phyloP scores from a whole-genome alignment of 2,329 filamentous ascomycete species.

The Beauveria sp. region DNA sequence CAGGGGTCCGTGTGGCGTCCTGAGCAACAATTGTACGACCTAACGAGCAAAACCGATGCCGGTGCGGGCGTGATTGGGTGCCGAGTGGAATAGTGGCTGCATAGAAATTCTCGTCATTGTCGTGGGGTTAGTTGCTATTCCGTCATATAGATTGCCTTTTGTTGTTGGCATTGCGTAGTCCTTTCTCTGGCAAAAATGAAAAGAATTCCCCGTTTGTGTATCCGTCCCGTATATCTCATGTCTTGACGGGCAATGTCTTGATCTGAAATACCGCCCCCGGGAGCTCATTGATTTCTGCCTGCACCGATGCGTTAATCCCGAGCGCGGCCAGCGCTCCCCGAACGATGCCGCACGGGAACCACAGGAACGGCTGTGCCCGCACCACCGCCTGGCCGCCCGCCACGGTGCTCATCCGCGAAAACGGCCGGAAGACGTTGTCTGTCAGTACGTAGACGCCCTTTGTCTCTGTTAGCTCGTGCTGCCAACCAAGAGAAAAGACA shows the following conservation, averaged over 20 bases:
- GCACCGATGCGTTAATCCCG: constrained; percentile 84
- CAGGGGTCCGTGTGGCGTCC: neutral
- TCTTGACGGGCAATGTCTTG: constrained; percentile 67
- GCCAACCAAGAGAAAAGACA: neutral
- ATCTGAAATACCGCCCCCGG: constrained; percentile 93
- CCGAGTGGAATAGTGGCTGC: neutral
- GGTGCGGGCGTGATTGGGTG: neutral
- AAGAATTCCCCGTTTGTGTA: constrained; percentile 6
- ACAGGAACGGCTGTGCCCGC: constrained; percentile 82
- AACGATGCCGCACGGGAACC: constrained; percentile 91
- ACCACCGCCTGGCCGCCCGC: constrained; percentile 63
- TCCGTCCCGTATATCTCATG: constrained; percentile 28
- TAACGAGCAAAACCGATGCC: neutral
- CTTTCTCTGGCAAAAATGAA: neutral
- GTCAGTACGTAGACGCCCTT: constrained; percentile 90
- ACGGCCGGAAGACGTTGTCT: constrained; percentile 83
- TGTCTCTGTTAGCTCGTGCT: constrained; percentile 23
- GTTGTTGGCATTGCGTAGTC: neutral
- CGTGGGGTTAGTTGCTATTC: neutral
- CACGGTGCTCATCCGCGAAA: constrained; percentile 83
- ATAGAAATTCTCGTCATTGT: neutral
- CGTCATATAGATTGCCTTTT: neutral
- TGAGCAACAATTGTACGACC: neutral
- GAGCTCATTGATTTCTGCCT: constrained; percentile 81
- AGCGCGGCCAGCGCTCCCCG: constrained; percentile 86